Evolutionary conservation across 176 grass and related monocot species (phyloP), one percentile per base, ranked within the genome.

Genomic region (Hyparrhenia diplandra): DNA sequence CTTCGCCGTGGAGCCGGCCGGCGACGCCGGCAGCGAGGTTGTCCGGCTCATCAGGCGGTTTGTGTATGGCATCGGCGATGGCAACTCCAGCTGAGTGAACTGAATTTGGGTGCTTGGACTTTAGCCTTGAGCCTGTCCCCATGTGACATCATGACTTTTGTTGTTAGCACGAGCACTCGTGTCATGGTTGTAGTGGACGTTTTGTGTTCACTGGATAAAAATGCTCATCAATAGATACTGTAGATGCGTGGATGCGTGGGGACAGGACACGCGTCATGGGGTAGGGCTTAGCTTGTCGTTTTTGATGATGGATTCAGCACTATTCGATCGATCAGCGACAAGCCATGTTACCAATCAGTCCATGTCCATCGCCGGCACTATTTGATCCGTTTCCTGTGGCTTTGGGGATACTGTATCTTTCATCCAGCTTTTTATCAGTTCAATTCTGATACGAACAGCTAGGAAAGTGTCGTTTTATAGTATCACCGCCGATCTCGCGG

Each of bases 11-110:
- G 69, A 84, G 45, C 83, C 87, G 0, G 80, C 75, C 43, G 79
- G 75, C 43, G 83, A 92, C 37, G 57, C 90, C 31, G 58, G 68
- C 8, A 79, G 72, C 29, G 28, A 89, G 83, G 62, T 92, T 51
- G 86, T 89, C 87, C 61, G 55, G 23, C 25, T 60, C 29, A 34
- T 92, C 65, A 82, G 74, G 77, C 82, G 45, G 55, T 90, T 94
- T 37, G 46, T 88, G n/a, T 54, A 83, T n/a, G 78, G 14, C 72
- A 29, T 4, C 27, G n/a, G n/a, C n/a, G n/a, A n/a, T n/a, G n/a
- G 14, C 72, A 29, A 6, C 27, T 37, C 80, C 28, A 12, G 1
- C 3, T 61, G 47, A 51, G 5, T 0, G 17, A n/a, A 51, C 47
- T 6, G 5, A 51, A 6, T 29, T 47, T 76, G 45, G 21, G 32